phyloP scores from a whole-genome alignment of 495 filamentous ascomycete genomes.

The Daldinia loculata region DNA sequence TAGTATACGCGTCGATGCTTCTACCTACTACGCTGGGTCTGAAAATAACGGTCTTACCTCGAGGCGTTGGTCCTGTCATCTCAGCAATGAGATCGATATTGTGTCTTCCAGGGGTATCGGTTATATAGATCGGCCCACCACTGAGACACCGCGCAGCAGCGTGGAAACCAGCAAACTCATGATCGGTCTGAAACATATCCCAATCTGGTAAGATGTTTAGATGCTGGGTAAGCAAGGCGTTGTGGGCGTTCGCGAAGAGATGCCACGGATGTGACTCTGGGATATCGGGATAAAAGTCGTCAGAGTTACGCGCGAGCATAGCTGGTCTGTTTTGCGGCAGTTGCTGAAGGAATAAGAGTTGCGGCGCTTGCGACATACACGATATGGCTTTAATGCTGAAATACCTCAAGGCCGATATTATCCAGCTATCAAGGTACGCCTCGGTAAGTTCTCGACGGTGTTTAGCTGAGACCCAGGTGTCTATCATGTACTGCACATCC shows the following conservation, averaged over 20 bases:
- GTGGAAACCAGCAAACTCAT: conserved; percentile 81
- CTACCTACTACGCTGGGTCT: conserved; percentile 76
- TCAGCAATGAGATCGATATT: conserved; percentile 75
- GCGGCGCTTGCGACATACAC: conserved; percentile 90
- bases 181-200: conserved; percentile 98
- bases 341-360: conserved; percentile 84
- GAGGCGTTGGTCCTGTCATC: conserved; percentile 73
- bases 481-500: conserved; percentile 87
- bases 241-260: conserved; percentile 92
- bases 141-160: conserved; percentile 89
- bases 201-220: conserved; percentile 77
- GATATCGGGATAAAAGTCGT: conserved; percentile 91
- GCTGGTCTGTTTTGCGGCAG: conserved; percentile 74
- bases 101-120: conserved; percentile 85
- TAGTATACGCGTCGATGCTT: conserved; percentile 73
- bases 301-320: conserved; percentile 82
- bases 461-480: conserved; percentile 72
- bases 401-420: conserved; percentile 74
- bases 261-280: conserved; percentile 88
- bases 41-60: conserved; percentile 77
- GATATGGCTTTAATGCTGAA: conserved; percentile 82
- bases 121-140: conserved; percentile 93
- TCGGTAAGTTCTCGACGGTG: conserved; percentile 72
- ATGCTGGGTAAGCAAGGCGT: conserved; percentile 77
- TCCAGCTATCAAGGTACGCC: conserved; percentile 88